Evolutionary conservation across 139 green algal species (phyloP), one percentile per base, ranked within the genome.

Genomic region (Picochlorum costavermella): DNA sequence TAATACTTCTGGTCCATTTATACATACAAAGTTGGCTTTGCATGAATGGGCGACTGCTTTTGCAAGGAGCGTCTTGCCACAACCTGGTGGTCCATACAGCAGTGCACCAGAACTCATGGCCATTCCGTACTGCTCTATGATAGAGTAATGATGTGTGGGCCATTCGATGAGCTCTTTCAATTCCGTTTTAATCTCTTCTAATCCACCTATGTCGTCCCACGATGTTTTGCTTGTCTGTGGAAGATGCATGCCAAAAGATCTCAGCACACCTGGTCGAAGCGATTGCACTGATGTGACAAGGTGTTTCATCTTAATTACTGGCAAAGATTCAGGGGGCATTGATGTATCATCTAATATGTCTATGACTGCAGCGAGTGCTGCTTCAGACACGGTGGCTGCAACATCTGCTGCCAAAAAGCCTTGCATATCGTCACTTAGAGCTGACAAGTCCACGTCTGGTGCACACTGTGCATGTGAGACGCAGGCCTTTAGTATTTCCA

Each of bases 401-500:
- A 66, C 36, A 40, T 81, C 74, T 26, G 68, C 70, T 12, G 59
- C 60, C 26, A 74, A 50, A n/a, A 56, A 70, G 13, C 74, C 74
- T 13, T 55, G 61, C 40, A 75, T 36, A 2, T 49, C 40, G 3
- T n/a, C 23, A 3, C 68, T 80, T 5, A 86, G n/a, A 1, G 29
- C 63, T 0, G 10, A 49, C 29, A 94, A 48, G 57, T 96, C 71
- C 14, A 91, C 80, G 37, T 72, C 83, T 2, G 68, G 12, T 1
- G 65, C 81, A 56, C 96, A 69, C 0, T 90, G 92, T 46, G 68
- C 75, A 23, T 70, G 73, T 0, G 14, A 26, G 4, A 80, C 73
- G 0, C 65, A 74, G 5, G 86, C 53, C 61, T 77, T 69, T 43
- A 98, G 71, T 50, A 98, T 96, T 37, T 81, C 75, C 6, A 56